These are phyloP conservation scores for Ogataea populi-albae DNA, from an alignment of 805 yeast genomes.

Conservation along the genomic window DNA sequence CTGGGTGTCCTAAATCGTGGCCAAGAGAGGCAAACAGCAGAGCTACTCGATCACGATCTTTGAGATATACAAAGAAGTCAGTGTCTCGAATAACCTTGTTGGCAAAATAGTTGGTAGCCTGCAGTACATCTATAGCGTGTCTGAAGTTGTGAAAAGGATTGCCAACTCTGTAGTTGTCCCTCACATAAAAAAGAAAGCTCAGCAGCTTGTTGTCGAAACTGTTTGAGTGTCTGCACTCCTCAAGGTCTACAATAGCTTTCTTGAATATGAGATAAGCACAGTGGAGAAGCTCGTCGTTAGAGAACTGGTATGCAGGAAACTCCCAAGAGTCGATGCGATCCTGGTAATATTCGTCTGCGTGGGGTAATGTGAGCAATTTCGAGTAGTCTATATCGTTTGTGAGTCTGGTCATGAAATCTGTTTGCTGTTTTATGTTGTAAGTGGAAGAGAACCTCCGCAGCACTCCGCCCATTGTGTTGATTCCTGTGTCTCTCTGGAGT, in stretches of 20 bases:
- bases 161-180: conserved; percentile 78
- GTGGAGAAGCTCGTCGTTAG: conserved; percentile 62
- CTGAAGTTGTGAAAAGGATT: conserved; percentile 94
- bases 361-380: conserved; percentile 23
- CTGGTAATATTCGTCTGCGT: conserved; percentile 24
- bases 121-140: conserved; percentile 94
- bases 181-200: conserved; percentile 59
- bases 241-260: conserved; percentile 1
- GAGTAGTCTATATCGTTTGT: conserved; percentile 30
- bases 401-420: conserved; percentile 22
- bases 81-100: conserved; percentile 8
- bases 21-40: conserved; percentile 82
- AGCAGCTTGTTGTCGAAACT: conserved; percentile 42
- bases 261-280: conserved; percentile 56
- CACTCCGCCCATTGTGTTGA: conserved; percentile 37
- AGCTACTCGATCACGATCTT: conserved; percentile 46
- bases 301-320: conserved; percentile 65
- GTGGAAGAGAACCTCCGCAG: conserved; percentile 5
- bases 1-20: conserved; percentile 97
- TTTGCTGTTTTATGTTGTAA: conserved; percentile 8
- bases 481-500: conserved; percentile 17
- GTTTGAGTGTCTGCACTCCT: background rate
- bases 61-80: conserved; percentile 12
- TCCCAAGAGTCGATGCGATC: conserved; percentile 55
- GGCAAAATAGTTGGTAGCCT: conserved; percentile 74